Conservation (phyloP, 1,284 basidiomycete genomes). For the Apiotrichum montevideense region DNA sequence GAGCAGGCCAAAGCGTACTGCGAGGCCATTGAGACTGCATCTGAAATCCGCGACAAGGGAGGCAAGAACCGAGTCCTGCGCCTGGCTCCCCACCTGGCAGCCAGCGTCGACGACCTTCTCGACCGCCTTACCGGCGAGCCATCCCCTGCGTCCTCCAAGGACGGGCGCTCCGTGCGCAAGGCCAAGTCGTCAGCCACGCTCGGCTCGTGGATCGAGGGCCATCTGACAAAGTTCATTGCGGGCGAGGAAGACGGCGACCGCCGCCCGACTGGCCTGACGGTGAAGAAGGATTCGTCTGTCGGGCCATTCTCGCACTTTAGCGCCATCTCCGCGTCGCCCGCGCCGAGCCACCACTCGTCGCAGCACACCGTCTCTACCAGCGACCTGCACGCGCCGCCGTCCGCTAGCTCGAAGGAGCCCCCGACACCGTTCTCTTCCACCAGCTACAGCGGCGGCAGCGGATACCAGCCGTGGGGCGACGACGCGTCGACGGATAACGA, state of each 20-base stretch:
- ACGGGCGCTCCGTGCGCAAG: constrained; percentile 50
- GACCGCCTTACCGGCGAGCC: constrained; percentile 73
- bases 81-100: constrained; percentile 57
- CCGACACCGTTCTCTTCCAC: neutral
- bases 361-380: constrained; percentile 1
- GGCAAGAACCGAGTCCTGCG: constrained; percentile 47
- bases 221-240: constrained; percentile 92
- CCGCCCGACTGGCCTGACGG: constrained; percentile 18
- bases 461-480: constrained; percentile 15
- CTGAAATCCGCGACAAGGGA: constrained; percentile 21
- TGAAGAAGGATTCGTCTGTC: constrained; percentile 30
- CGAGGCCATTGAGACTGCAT: constrained; percentile 71
- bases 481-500: neutral
- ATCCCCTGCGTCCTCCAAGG: constrained; percentile 68
- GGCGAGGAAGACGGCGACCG: constrained; percentile 62
- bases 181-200: constrained; percentile 85
- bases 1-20: constrained; percentile 76
- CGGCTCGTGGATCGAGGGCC: constrained; percentile 88
- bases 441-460: neutral
- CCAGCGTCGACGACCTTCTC: constrained; percentile 71
- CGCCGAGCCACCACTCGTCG: constrained; percentile 55
- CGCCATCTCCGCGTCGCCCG: constrained; percentile 70
- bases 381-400: constrained; percentile 13
- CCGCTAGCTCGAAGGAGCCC: neutral
- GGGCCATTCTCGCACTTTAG: constrained; percentile 94